phyloP scores from a whole-genome alignment of 2,329 filamentous ascomycete genomes.

The Ascochyta viciae-villosae region DNA sequence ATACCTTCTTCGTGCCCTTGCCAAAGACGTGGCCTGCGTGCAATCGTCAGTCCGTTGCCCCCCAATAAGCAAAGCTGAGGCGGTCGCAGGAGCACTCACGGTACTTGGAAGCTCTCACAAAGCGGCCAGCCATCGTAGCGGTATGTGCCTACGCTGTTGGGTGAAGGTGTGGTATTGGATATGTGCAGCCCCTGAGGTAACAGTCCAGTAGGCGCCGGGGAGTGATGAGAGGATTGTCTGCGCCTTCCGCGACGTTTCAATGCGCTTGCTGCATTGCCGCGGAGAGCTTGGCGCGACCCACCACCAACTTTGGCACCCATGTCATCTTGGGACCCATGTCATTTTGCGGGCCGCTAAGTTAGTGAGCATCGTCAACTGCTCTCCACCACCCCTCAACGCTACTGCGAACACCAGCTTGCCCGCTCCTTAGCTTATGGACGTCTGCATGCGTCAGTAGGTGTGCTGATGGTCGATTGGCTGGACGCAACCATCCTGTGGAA shows the following conservation, averaged over 20 bases:
- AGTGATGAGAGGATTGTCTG: constrained; percentile 9
- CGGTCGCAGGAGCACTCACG: constrained; percentile 55
- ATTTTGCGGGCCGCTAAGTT: constrained; percentile 11
- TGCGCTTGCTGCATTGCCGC: constrained; percentile 16
- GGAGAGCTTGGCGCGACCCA: constrained; percentile 12
- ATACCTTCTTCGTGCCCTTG: constrained; percentile 84
- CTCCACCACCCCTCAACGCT: constrained; percentile 17
- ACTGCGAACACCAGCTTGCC: constrained; percentile 19
- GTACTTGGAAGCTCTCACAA: constrained; percentile 77
- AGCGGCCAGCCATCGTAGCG: constrained; percentile 69
- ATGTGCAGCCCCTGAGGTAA: constrained; percentile 15
- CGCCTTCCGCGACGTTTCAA: constrained; percentile 20
- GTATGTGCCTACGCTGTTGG: constrained; percentile 6
- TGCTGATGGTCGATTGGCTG: background rate
- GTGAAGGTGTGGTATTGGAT: background rate
- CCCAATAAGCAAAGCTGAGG: constrained; percentile 32
- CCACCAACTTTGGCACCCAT: background rate
- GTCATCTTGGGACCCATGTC: constrained; percentile 6
- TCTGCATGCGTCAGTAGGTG: background rate
- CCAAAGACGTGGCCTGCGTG: constrained; percentile 93
- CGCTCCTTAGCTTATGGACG: background rate
- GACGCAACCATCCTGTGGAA: background rate
- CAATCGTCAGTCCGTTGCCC: constrained; percentile 29
- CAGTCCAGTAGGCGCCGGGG: constrained; percentile 12
- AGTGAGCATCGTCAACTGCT: constrained; percentile 9